Evolutionary conservation across 2,329 filamentous ascomycete species (phyloP), one percentile per base, ranked within the genome.

Genomic region (Claviceps paspali): DNA sequence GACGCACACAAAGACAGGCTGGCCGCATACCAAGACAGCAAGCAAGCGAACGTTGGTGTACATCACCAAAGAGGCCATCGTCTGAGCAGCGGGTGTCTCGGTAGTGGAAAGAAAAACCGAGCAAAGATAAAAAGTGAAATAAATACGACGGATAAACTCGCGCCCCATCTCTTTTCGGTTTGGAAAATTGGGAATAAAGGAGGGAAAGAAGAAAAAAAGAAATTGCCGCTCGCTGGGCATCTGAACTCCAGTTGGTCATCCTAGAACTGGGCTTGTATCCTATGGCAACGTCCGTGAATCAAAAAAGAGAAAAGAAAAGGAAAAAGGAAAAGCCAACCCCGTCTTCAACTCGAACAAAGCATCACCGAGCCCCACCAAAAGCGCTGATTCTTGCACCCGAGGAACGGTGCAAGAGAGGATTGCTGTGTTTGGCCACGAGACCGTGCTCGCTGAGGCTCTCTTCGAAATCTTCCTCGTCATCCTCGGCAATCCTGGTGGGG

Each of bases 401-500:
- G 2, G 74, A 65, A 41, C 75, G 62, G 56, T 76, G 71, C 38
- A 79, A 67, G 44, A 79, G 61, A 45, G 65, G 67, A 43, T 65
- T 61, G 38, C 48, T 29, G 51, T 74, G 71, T 60, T 75, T 76
- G 51, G 67, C 61, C 36, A 76, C 64, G 41, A 73, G 47, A 40
- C 62, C 62, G 35, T 56, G 54, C 50, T 70, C 70, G 49, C 68
- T 73, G 48, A 66, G 61, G 41, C 54, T 51, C 40, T 65, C 65
- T 46, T 64, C 58, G 41, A 65, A 61, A 46, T 74, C 70, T 52
- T 91, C 84, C 48, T 85, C 80, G 45, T 92, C 84, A 52, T 87
- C 81, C 64, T 93, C 84, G 43, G 94, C 71, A 49, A 96, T 95
- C 65, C 88, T 91, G 38, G 86, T 93, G 6, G 87, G 87, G 46